Conservation (phyloP, 495 filamentous ascomycete genomes). For the Podospora conica region DNA sequence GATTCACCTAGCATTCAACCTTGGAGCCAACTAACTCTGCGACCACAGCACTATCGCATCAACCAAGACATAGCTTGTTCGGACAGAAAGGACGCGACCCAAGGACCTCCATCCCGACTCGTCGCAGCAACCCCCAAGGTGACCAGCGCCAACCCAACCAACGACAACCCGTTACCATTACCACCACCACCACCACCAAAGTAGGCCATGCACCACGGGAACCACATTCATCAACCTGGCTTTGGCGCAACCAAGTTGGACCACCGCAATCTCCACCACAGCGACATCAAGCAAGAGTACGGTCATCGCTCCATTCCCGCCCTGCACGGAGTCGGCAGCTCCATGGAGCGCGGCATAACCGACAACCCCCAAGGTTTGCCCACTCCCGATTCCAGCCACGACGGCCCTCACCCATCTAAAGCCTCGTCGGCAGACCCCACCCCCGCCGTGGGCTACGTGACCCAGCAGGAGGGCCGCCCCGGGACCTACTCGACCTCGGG, state of each 20-base stretch:
- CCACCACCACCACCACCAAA: too few relatives aligned
- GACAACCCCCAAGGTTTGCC: conserved; percentile 99
- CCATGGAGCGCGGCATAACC: conserved; percentile 85
- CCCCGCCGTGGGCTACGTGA: conserved; percentile 70
- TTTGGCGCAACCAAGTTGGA: neutral
- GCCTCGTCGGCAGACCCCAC: conserved; percentile 75
- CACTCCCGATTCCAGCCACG: conserved; percentile 67
- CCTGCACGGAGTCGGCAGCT: conserved; percentile 33
- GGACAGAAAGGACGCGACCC: neutral
- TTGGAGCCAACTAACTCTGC: too few relatives aligned
- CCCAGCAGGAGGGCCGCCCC: conserved; percentile 71
- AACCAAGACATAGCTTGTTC: too few relatives aligned
- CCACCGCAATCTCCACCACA: neutral
- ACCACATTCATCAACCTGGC: neutral
- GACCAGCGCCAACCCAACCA: neutral
- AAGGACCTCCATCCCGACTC: neutral
- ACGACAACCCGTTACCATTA: too few relatives aligned
- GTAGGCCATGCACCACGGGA: neutral
- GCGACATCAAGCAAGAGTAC: too few relatives aligned
- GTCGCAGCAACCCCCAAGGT: neutral
- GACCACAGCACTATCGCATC: too few relatives aligned
- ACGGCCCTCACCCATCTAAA: conserved; percentile 71
- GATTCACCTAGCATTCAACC: neutral
- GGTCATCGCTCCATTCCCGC: conserved; percentile 27
- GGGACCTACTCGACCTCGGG: conserved; percentile 65